Evolutionary conservation across 2,329 filamentous ascomycete genomes (phyloP).

Genomic region (Atkinsonella hypoxylon): DNA sequence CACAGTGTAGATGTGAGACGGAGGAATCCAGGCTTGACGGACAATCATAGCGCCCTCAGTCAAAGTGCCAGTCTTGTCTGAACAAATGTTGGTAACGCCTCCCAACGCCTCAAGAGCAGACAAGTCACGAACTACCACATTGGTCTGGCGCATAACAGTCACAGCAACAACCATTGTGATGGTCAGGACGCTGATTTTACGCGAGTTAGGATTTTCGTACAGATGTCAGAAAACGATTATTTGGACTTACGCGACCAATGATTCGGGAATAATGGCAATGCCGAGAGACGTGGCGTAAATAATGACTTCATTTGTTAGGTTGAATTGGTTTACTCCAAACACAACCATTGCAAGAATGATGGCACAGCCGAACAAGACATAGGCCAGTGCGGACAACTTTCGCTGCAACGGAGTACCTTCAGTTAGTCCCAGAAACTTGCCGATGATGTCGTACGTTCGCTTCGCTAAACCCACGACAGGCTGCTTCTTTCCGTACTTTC

Average conservation of each 20-base stretch:
- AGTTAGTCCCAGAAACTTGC: slow-evolving; percentile 47
- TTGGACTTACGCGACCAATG: slow-evolving; percentile 45
- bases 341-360: slow-evolving; percentile 44
- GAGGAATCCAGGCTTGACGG: slow-evolving; percentile 53
- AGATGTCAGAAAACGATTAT: slow-evolving; percentile 8
- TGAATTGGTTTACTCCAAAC: slow-evolving; percentile 44
- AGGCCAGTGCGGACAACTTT: slow-evolving; percentile 66
- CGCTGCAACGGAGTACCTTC: slow-evolving; percentile 68
- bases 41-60: slow-evolving; percentile 61
- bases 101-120: slow-evolving; percentile 58
- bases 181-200: slow-evolving; percentile 42
- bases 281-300: slow-evolving; percentile 47
- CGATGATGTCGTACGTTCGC: slow-evolving; percentile 35
- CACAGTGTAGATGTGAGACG: slow-evolving; percentile 45
- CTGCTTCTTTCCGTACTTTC: slow-evolving; percentile 39
- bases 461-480: slow-evolving; percentile 34
- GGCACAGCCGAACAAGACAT: slow-evolving; percentile 64
- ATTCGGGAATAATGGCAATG: slow-evolving; percentile 52
- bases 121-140: slow-evolving; percentile 54
- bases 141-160: slow-evolving; percentile 51
- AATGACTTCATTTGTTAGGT: slow-evolving; percentile 38
- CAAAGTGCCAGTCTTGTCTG: slow-evolving; percentile 61
- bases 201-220: not conserved
- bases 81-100: slow-evolving; percentile 61
- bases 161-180: slow-evolving; percentile 59